Evolutionary conservation across 495 filamentous ascomycete genomes (phyloP).

Genomic region (Podospora fimiseda): DNA sequence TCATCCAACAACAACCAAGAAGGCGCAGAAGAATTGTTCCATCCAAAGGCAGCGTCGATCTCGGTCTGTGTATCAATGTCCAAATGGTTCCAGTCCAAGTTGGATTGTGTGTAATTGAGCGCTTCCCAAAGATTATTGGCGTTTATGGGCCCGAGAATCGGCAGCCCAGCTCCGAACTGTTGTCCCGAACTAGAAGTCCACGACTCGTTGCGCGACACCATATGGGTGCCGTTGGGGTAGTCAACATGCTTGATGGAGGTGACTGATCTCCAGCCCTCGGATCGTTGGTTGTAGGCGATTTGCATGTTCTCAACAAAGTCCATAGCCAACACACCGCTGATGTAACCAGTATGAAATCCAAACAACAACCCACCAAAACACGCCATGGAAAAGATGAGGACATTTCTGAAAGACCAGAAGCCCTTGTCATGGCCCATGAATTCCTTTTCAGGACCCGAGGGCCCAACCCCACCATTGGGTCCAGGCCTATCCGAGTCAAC

Average conservation of each 20-base stretch:
- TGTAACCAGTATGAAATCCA: constrained; percentile 51
- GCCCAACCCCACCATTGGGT: too few relatives aligned
- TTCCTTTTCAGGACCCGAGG: too few relatives aligned
- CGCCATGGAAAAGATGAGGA: constrained; percentile 40
- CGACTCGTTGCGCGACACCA: not conserved
- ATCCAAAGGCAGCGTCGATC: constrained; percentile 25
- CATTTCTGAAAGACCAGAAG: too few relatives aligned
- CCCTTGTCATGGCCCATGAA: too few relatives aligned
- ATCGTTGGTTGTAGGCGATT: not conserved
- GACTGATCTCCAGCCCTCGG: not conserved
- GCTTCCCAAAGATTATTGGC: not conserved
- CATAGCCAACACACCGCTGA: constrained; percentile 38
- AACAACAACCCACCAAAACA: constrained; percentile 57
- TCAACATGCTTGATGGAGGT: not conserved
- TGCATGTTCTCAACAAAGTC: constrained; percentile 25
- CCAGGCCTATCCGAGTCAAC: too few relatives aligned
- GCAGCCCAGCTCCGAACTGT: not conserved
- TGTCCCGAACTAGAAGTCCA: not conserved
- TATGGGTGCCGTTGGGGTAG: not conserved
- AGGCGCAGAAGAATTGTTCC: constrained; percentile 20
- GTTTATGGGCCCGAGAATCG: not conserved
- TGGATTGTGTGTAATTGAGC: not conserved
- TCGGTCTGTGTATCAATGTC: not conserved
- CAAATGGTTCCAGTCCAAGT: not conserved
- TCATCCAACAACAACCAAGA: constrained; percentile 1